Base-by-base conservation (phyloP, 495 filamentous ascomycete genomes). In the Penicillium simplicissimum region DNA sequence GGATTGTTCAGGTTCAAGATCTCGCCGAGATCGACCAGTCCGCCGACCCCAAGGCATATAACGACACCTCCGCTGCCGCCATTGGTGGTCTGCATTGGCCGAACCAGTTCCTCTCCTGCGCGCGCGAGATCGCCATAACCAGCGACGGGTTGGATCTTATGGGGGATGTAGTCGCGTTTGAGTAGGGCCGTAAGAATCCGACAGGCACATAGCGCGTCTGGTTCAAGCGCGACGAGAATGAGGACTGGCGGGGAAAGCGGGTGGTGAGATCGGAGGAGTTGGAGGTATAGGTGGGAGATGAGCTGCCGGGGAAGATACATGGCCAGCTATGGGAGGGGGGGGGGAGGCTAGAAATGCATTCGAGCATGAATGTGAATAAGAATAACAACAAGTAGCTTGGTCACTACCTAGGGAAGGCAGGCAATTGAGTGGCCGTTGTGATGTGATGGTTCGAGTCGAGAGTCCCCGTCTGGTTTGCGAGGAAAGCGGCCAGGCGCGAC, bases 221-320 rank as follows among this genome's bases (percentile, higher is more conserved):
- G 91, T 72, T 97, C 95, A 69, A 98, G 88, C 34, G 93, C 90
- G 60, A 92, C 92, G 52, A 98, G 87, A 58, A 98, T 86, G n/a
- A 98, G 83, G 62, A 98, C 90, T 4, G 92, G 91, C 40, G 93
- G 89, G 4, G 92, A 93, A 25, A 92, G 85, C 8, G 91, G 85
- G 71, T 95, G 90, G 58, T 92, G 87, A 33, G 88, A 88, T 67
- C 83, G 83, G 71, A 93, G 84, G 49, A 98, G 88, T 75, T 96
- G 88, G 56, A 84, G 81, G 83, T 98, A 98, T 67, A 97, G 87
- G 64, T 93, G 91, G 38, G 90, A 88, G 73, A 98, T 88, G 58
- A 95, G 86, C 63, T 82, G 80, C 66, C 96, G 91, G 63, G 95
- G 95, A 55, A 98, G 90, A 87, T 96, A 97, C 95, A 98, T 98